A percentile compares a stretch with the other conserved stretches of the same genome.
Conservation (phyloP, 768 basidiomycete genomes). For the Peribolospora baueri region DNA sequence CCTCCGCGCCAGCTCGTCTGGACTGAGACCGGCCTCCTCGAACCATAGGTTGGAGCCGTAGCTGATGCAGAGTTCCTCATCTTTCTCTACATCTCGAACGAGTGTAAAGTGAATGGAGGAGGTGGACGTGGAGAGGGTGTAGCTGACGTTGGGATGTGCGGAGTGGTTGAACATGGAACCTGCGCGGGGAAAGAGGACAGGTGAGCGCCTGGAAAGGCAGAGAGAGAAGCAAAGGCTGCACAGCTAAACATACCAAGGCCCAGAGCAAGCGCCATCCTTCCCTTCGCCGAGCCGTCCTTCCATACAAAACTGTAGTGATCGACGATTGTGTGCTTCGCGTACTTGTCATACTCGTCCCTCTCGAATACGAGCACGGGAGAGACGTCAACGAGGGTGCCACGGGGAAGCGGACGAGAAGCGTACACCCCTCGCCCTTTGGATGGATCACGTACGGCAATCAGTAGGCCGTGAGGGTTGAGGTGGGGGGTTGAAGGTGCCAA, state of each 20-base stretch:
- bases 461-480: too few species aligned
- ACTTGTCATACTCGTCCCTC: constrained; percentile 34
- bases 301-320: constrained; percentile 53
- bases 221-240: background rate
- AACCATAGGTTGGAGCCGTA: constrained; percentile 29
- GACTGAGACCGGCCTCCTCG: background rate
- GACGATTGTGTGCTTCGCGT: constrained; percentile 24
- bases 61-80: constrained; percentile 57
- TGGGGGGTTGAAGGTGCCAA: too few species aligned
- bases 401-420: constrained; percentile 32
- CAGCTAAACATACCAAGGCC: constrained; percentile 37
- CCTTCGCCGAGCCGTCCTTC: constrained; percentile 28
- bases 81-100: constrained; percentile 27
- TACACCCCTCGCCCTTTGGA: constrained; percentile 21
- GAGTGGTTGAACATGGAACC: constrained; percentile 69
- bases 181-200: constrained; percentile 13
- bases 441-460: constrained; percentile 2
- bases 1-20: too few species aligned
- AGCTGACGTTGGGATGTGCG: constrained; percentile 42
- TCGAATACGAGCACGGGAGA: constrained; percentile 61
- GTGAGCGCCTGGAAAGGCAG: background rate
- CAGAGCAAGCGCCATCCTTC: constrained; percentile 45
- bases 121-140: constrained; percentile 28
- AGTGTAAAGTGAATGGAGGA: constrained; percentile 44
- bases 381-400: constrained; percentile 47